Evolutionary conservation across 1,284 basidiomycete species (phyloP).

Genomic region (Papiliotrema nemorosa): DNA sequence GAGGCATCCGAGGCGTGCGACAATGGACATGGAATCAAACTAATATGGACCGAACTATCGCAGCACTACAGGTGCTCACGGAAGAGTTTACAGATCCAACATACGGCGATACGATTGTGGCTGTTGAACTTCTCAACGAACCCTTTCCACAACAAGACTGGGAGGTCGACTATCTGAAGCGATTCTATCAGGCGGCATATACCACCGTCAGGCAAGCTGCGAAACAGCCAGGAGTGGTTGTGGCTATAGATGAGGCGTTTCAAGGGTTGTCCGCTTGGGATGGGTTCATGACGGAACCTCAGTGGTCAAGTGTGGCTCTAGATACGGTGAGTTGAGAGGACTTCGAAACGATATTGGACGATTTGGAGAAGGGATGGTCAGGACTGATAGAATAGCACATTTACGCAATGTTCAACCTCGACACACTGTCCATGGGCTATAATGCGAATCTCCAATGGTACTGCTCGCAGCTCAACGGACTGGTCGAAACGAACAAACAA

Average conservation of each 20-base stretch:
- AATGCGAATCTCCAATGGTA: slow-evolving; percentile 51
- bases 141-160: slow-evolving; percentile 30
- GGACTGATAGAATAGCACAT: slow-evolving; percentile 59
- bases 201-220: slow-evolving; percentile 39
- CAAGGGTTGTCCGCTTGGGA: slow-evolving; percentile 71
- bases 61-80: slow-evolving; percentile 51
- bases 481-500: slow-evolving; percentile 53
- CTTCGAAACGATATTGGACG: slow-evolving; percentile 44
- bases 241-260: slow-evolving; percentile 77
- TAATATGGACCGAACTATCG: slow-evolving; percentile 37
- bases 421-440: slow-evolving; percentile 32
- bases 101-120: slow-evolving; percentile 33
- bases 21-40: slow-evolving; percentile 39
- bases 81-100: slow-evolving; percentile 36
- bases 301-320: slow-evolving; percentile 33
- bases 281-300: slow-evolving; percentile 58
- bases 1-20: slow-evolving; percentile 24
- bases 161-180: slow-evolving; percentile 26
- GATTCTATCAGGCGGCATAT: slow-evolving; percentile 34
- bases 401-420: slow-evolving; percentile 40
- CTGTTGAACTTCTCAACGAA: slow-evolving; percentile 57
- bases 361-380: slow-evolving; percentile 11
- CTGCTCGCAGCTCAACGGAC: slow-evolving; percentile 55
- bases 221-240: slow-evolving; percentile 60
- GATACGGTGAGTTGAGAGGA: slow-evolving; percentile 33